phyloP scores from a whole-genome alignment of 768 basidiomycete species.

The Podaxis carcinomalis region DNA sequence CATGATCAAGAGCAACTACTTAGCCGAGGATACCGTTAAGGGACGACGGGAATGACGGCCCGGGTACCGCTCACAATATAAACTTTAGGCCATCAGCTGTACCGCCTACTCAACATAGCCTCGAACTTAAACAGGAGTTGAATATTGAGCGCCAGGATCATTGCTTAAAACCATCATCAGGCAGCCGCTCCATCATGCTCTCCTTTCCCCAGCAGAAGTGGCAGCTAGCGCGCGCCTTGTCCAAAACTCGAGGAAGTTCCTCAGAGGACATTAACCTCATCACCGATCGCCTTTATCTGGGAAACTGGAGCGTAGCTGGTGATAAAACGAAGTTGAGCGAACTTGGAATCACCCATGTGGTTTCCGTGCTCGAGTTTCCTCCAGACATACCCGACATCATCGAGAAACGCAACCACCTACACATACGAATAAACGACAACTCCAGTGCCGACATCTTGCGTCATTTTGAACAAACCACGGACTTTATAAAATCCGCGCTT shows the following conservation, averaged over 20 bases:
- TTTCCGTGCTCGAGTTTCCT: constrained; percentile 56
- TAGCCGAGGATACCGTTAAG: not conserved
- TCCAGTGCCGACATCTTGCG: constrained; percentile 26
- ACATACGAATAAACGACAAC: constrained; percentile 37
- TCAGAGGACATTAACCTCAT: constrained; percentile 32
- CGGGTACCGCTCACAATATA: no score
- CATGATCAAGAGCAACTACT: not conserved
- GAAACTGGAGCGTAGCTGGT: constrained; percentile 55
- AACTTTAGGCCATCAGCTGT: no score
- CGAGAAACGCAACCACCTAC: constrained; percentile 37
- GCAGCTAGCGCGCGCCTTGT: constrained; percentile 18
- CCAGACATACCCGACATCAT: constrained; percentile 44
- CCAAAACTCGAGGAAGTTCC: constrained; percentile 6
- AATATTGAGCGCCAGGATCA: not conserved
- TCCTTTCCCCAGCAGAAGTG: constrained; percentile 30
- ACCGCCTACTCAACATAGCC: not conserved
- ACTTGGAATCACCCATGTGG: constrained; percentile 70
- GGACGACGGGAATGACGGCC: no score
- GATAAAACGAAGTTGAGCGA: constrained; percentile 40
- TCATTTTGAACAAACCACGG: constrained; percentile 31
- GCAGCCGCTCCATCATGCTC: constrained; percentile 21
- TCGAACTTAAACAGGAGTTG: not conserved
- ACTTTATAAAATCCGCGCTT: constrained; percentile 30
- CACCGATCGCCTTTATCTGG: constrained; percentile 53
- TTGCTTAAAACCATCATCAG: not conserved